These are phyloP conservation scores for Penicillium sp. DNA, from an alignment of 2,329 filamentous ascomycete genomes.

Conservation along the genomic window DNA sequence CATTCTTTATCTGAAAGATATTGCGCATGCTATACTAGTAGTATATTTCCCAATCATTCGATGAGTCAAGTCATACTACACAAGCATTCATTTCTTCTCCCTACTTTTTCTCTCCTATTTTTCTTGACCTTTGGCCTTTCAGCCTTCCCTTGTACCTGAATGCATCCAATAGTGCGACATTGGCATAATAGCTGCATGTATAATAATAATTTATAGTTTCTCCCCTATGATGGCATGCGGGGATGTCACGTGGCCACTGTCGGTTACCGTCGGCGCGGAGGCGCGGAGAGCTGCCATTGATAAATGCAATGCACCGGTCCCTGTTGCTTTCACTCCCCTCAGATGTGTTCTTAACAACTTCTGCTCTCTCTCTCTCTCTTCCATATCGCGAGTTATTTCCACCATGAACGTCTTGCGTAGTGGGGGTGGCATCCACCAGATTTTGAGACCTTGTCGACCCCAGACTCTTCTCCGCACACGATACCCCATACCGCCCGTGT, in stretches of 20 bases:
- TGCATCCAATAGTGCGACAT: no score
- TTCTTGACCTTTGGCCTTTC: no score
- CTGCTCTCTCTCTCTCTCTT: conserved; percentile 1
- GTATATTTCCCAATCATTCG: no score
- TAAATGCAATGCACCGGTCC: conserved; percentile 19
- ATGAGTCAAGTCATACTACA: no score
- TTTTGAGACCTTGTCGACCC: conserved; percentile 32
- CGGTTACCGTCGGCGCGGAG: conserved; percentile 30
- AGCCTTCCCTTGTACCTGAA: no score
- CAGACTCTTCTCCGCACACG: conserved; percentile 32
- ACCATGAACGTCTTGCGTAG: conserved; percentile 38
- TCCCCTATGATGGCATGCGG: conserved; percentile 16
- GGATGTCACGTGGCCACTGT: conserved; percentile 27
- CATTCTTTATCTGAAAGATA: no score
- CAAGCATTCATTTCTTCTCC: no score
- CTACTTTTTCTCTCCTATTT: no score
- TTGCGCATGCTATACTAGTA: no score
- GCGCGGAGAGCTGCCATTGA: conserved; percentile 21
- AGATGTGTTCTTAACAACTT: not conserved
- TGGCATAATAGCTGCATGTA: no score
- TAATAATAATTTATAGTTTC: no score
- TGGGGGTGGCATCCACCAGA: conserved; percentile 32
- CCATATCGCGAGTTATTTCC: conserved; percentile 5
- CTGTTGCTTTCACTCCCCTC: conserved; percentile 2
- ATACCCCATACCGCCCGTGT: conserved; percentile 25